A percentile compares a stretch with the other conserved stretches of the same genome.
These are phyloP conservation scores for Acer yangbiense DNA, from an alignment of 345 rosid genomes.

Conservation along the genomic window DNA sequence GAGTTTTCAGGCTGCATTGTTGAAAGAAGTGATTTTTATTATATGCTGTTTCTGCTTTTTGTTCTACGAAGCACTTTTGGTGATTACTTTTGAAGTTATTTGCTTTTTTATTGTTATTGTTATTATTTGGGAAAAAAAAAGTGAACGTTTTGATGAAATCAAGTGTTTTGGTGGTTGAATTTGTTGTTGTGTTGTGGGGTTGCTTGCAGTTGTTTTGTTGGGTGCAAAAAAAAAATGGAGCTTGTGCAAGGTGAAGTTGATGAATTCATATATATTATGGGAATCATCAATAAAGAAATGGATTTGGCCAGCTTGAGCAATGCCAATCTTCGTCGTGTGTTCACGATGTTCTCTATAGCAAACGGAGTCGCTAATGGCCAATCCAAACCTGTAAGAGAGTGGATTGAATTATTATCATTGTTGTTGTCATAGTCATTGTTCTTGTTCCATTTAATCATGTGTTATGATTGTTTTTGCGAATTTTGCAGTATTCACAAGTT, in stretches of 20 bases:
- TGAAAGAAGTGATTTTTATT: too few relatives aligned
- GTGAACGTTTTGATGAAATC: background rate
- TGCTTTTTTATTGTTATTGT: background rate
- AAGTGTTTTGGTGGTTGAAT: background rate
- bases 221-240: background rate
- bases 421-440: too few relatives aligned
- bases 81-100: background rate
- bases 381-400: constrained; percentile 4
- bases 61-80: too few relatives aligned
- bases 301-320: constrained; percentile 11
- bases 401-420: background rate
- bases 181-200: background rate
- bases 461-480: background rate
- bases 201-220: background rate
- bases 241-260: constrained; percentile 10
- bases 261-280: constrained; percentile 17
- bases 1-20: too few relatives aligned
- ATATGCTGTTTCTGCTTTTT: too few relatives aligned
- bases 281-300: constrained; percentile 14
- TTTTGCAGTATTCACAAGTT: background rate
- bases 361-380: constrained; percentile 11
- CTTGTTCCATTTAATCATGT: background rate
- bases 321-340: constrained; percentile 8
- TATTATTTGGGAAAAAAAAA: too few relatives aligned
- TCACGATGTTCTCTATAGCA: constrained; percentile 9